A percentile compares a stretch with the other conserved stretches of the same genome.
Conservation (phyloP, 129 eudicot species). For the Ambrosia artemisiifolia region DNA sequence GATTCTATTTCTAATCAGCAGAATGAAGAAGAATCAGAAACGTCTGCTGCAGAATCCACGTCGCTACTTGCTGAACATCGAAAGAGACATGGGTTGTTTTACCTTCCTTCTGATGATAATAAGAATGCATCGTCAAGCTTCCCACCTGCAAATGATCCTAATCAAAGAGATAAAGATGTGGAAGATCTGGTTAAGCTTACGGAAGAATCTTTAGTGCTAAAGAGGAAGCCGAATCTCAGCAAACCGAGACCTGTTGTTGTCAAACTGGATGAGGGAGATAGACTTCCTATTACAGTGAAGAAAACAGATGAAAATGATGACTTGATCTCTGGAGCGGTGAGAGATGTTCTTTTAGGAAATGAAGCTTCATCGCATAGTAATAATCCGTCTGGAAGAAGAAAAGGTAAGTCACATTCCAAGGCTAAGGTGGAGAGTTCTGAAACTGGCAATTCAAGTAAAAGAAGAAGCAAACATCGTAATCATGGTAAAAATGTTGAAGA, state of each 20-base stretch:
- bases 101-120: conserved; percentile 63
- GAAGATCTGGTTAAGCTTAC: conserved; percentile 84
- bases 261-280: conserved; percentile 73
- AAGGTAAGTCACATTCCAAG: conserved; percentile 44
- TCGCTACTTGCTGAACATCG: conserved; percentile 81
- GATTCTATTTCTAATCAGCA: conserved; percentile 20
- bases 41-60: conserved; percentile 47
- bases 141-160: conserved; percentile 82
- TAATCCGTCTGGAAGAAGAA: conserved; percentile 41
- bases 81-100: conserved; percentile 81
- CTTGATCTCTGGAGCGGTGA: conserved; percentile 75
- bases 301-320: conserved; percentile 42
- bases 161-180: conserved; percentile 34
- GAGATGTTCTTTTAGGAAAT: conserved; percentile 71
- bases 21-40: conserved; percentile 56
- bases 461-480: conserved; percentile 59
- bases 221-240: conserved; percentile 53
- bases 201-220: conserved; percentile 59
- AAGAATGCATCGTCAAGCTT: conserved; percentile 44
- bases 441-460: conserved; percentile 39
- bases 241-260: conserved; percentile 91
- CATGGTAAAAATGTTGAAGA: conserved; percentile 39
- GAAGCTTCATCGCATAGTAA: conserved; percentile 43
- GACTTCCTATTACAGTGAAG: conserved; percentile 24
- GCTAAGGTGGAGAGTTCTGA: conserved; percentile 37